Percentiles rank a stretch among this genome's conserved stretches.
phyloP scores from a whole-genome alignment of 2,329 filamentous ascomycete genomes.

The Xylariales sp. region DNA sequence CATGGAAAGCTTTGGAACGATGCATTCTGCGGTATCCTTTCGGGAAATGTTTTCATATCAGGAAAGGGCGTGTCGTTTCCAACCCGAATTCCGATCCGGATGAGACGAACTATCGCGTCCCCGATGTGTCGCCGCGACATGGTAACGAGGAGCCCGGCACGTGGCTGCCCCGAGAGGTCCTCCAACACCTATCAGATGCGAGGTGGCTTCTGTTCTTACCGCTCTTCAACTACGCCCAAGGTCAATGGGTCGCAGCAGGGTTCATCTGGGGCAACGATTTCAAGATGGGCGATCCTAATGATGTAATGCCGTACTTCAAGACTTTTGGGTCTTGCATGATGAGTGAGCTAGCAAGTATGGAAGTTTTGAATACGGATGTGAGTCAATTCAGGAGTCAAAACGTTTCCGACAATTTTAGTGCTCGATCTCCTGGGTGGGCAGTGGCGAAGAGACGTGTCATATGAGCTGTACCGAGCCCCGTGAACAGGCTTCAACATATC shows the following conservation, averaged over 20 bases:
- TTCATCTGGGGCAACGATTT: slow-evolving; percentile 5
- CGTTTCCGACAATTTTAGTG: too few species aligned
- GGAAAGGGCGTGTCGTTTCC: slow-evolving; percentile 13
- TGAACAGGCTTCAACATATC: too few species aligned
- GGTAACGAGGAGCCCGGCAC: slow-evolving; percentile 10
- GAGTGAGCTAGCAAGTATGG: slow-evolving; percentile 46
- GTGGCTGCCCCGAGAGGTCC: slow-evolving; percentile 29
- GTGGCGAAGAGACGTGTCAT: too few species aligned
- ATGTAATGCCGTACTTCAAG: slow-evolving; percentile 36
- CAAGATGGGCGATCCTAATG: slow-evolving; percentile 23
- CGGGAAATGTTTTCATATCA: slow-evolving; percentile 19
- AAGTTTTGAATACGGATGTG: slow-evolving; percentile 30
- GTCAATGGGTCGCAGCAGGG: slow-evolving; percentile 15
- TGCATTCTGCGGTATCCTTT: slow-evolving; percentile 18
- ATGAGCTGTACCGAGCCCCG: too few species aligned
- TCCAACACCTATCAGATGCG: slow-evolving; percentile 28
- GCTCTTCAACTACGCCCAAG: slow-evolving; percentile 30
- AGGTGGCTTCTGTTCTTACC: slow-evolving; percentile 31
- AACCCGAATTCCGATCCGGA: slow-evolving; percentile 7
- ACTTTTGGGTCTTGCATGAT: slow-evolving; percentile 52
- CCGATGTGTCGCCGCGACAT: slow-evolving; percentile 11
- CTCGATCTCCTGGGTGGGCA: too few species aligned
- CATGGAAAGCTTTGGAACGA: slow-evolving; percentile 14
- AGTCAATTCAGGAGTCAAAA: too few species aligned
- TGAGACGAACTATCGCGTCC: neutral